Conservation (phyloP, 2,329 filamentous ascomycete species). For the Penicillium occitanis region DNA sequence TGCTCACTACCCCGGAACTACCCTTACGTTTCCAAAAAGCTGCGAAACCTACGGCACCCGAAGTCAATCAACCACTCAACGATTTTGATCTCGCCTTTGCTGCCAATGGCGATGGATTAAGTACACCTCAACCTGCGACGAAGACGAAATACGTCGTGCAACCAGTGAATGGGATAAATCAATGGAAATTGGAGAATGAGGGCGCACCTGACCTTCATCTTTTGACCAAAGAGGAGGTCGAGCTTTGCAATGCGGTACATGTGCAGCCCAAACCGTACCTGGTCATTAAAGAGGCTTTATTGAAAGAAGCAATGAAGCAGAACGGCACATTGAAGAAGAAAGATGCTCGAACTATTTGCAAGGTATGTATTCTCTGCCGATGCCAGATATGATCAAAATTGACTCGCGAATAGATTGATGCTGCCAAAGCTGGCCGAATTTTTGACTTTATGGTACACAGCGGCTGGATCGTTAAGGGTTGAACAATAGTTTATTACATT, state of each 20-base stretch:
- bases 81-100: conserved; percentile 56
- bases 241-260: conserved; percentile 79
- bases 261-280: conserved; percentile 93
- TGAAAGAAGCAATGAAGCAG: conserved; percentile 85
- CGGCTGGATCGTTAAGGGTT: conserved; percentile 84
- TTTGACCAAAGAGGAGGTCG: conserved; percentile 76
- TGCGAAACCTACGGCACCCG: conserved; percentile 26
- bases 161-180: conserved; percentile 47
- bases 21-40: conserved; percentile 59
- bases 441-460: conserved; percentile 94
- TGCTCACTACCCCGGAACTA: conserved; percentile 76
- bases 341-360: conserved; percentile 80
- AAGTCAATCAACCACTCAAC: conserved; percentile 43
- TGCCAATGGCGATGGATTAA: conserved; percentile 47
- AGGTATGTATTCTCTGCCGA: conserved; percentile 38
- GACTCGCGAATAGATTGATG: conserved; percentile 61
- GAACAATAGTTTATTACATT: background rate
- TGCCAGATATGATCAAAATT: conserved; percentile 16
- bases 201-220: conserved; percentile 78
- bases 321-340: conserved; percentile 93
- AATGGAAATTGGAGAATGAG: conserved; percentile 69
- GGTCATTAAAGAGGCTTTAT: conserved; percentile 88
- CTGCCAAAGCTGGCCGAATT: conserved; percentile 78
- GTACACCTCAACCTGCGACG: conserved; percentile 24
- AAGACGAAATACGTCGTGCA: conserved; percentile 56